Conservation (phyloP, 169 alveolate species). For the Amoebophrya sp. region DNA sequence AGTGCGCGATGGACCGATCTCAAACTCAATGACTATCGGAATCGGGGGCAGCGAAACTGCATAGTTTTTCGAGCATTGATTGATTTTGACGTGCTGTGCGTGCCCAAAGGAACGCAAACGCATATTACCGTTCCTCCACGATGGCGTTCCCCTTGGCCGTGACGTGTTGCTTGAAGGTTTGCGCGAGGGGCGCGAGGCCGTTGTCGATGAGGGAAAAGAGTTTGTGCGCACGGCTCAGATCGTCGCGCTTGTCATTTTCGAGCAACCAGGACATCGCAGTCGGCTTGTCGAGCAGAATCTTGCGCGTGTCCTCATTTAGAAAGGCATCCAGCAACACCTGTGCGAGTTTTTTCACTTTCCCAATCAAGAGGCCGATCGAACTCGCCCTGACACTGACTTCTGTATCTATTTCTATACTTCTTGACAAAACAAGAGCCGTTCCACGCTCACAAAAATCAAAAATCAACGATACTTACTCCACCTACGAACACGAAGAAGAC, state of each 20-base stretch:
- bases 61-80: background rate
- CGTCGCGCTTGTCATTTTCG: conserved; percentile 8
- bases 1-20: background rate
- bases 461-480: too few relatives aligned
- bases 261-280: background rate
- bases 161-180: background rate
- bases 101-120: background rate
- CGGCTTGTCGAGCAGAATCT: background rate
- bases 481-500: too few relatives aligned
- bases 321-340: background rate
- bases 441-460: too few relatives aligned
- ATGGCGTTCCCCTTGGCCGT: background rate
- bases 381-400: too few relatives aligned
- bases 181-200: conserved; percentile 7
- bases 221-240: background rate
- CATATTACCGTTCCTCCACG: background rate
- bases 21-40: background rate
- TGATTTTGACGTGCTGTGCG: background rate
- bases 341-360: too few relatives aligned
- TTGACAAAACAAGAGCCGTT: too few relatives aligned
- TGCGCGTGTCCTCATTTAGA: background rate
- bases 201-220: background rate
- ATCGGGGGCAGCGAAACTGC: background rate
- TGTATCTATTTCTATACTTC: too few relatives aligned
- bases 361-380: too few relatives aligned